Evolutionary conservation across 2,329 filamentous ascomycete species (phyloP), one percentile per base, ranked within the genome.

Genomic region (Beauveria brongniartii): DNA sequence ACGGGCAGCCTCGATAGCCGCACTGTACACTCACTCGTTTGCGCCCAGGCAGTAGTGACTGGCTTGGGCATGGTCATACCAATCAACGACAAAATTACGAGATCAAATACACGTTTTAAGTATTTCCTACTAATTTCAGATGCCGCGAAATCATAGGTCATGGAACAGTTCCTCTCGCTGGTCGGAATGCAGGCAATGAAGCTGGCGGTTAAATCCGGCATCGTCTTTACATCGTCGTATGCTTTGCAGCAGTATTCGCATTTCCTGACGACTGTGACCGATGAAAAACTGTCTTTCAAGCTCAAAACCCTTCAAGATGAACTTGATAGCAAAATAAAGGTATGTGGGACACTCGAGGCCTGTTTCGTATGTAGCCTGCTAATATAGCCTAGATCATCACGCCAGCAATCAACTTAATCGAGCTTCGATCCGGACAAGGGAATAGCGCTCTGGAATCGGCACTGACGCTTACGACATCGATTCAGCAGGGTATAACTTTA

Each of bases 401-500:
- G 12, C 92, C 92, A 1, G 90, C 91, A 10, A 93, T 96, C 69
- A 91, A 96, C 71, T 86, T 96, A 79, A 91, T 96, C 67, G 91
- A 96, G 72, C 82, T 97, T 67, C 94, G 94, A 87, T 83, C 77
- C 63, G 79, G 74, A 2, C 74, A 81, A 65, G 82, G 82, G 26
- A 84, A 84, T 67, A 72, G 77, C 4, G 79, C 80, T 61, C 81
- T 99, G 0, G 92, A 96, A 70, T 92, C 91, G 43, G 92, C 93
- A 1, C 85, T 95, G 7, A 83, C 85, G 3, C 80, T 97, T 24
- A 93, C 92, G 43, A 94, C 91, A 71, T 84, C 88, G 16, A 81
- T 99, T 30, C 87, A 92, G 65, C 86, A 85, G 71, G 91, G 95
- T 41, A 96, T 97, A 55, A 86, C 92, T 66, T 79, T 83, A 5